Evolutionary conservation across 2,329 filamentous ascomycete genomes (phyloP), one percentile per base, ranked within the genome.

Genomic region (Periconia sp.): DNA sequence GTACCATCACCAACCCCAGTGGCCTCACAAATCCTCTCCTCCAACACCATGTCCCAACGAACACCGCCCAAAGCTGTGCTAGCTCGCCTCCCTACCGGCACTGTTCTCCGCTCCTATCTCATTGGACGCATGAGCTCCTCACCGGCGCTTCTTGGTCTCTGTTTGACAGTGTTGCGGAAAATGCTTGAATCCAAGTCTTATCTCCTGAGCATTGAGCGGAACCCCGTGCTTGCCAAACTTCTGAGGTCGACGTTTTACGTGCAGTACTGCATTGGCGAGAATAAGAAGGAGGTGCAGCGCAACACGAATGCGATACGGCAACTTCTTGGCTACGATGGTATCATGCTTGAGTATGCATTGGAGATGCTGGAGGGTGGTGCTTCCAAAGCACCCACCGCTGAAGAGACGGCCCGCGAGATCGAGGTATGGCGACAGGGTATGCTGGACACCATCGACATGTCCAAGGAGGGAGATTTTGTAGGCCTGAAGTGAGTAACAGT

Each of bases 201-300:
- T 1, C 50, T 92, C 0, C 79, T 94, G 53, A 87, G 88, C 71
- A 86, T 91, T 5, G 91, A 95, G 68, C 80, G 77, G 49, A 96
- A 96, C 69, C 85, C 85, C 0, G 45, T 93, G 1, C 80, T 96
- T 15, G 82, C 85, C 42, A 83, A 79, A 55, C 69, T 92, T 41
- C 79, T 96, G 47, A 91, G 92, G 71, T 84, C 86, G 68, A 95
- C 91, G 0, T 92, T 96, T 65, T 96, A 96, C 71, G 85, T 86
- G 20, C 92, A 97, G 66, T 97, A 96, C 74, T 97, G 92, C 73
- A 91, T 90, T 0, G 92, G 92, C 27, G 89, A 92, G 74, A 88
- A 84, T 46, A 79, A 82, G 0, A 64, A 71, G 1, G 90, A 96
- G 73, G 88, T 95, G 1, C 77, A 79, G 41, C 74, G 71, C 11